phyloP scores from a whole-genome alignment of 148 eudicot genomes.

The Chenopodium album region DNA sequence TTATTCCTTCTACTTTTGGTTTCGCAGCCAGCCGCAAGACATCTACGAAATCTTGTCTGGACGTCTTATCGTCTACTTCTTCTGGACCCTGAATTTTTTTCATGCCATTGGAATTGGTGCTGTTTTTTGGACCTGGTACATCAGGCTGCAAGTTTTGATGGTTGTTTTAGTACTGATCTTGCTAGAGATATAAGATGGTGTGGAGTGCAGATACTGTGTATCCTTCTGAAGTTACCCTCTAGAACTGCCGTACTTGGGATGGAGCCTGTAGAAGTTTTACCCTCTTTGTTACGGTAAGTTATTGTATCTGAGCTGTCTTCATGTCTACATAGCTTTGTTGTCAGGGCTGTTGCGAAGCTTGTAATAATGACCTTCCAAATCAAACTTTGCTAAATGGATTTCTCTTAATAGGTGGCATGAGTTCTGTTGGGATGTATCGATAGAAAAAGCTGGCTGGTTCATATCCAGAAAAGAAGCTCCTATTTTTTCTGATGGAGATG shows the following conservation, averaged over 20 bases:
- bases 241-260: constrained; percentile 50
- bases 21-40: constrained; percentile 40
- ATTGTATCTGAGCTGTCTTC: background rate
- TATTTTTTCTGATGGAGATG: constrained; percentile 22
- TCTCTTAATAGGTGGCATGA: constrained; percentile 69
- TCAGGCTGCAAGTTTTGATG: constrained; percentile 35
- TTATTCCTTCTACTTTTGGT: background rate
- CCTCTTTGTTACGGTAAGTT: constrained; percentile 69
- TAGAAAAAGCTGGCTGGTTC: constrained; percentile 87
- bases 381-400: constrained; percentile 6
- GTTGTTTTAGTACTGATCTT: constrained; percentile 29
- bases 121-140: constrained; percentile 61
- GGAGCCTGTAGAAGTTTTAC: constrained; percentile 49
- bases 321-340: background rate
- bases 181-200: constrained; percentile 71
- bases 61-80: constrained; percentile 73
- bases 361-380: background rate
- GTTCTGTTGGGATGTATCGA: constrained; percentile 69
- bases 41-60: constrained; percentile 51
- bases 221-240: constrained; percentile 58
- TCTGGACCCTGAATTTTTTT: constrained; percentile 51
- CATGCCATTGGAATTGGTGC: constrained; percentile 85
- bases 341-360: constrained; percentile 1
- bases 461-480: constrained; percentile 23
- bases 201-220: constrained; percentile 57